Evolutionary conservation across 2,329 filamentous ascomycete genomes (phyloP), one percentile per base, ranked within the genome.

Genomic region (Penicillium sp.): DNA sequence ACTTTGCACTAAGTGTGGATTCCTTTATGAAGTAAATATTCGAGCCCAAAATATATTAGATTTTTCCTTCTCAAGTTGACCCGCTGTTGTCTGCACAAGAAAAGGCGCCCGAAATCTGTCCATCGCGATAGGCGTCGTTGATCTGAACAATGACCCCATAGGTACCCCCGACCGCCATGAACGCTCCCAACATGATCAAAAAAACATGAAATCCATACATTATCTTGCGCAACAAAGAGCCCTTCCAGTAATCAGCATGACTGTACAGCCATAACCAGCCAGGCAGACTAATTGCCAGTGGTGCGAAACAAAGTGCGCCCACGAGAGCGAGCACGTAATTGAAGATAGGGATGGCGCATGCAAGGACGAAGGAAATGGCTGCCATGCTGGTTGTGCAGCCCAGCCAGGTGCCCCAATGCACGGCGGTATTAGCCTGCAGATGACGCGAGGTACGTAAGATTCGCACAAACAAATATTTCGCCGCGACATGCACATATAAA

Each of bases 401-500:
- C 0, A 84, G 65, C 82, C 82, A 85, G 0, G 78, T 80, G 0
- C 62, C 68, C 82, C 82, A 84, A 61, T 85, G 82, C 0, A 80
- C 64, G 14, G 76, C 10, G 0, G 79, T 81, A 68, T 83, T 83
- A n/a, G 73, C 68, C 62, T 83, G 80, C 6, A 85, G 71, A 64
- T 85, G 82, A 3, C 58, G 65, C 1, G 81, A 80, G 58, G 81
- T 74, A 19, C 82, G 76, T 16, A 85, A 71, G 21, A 84, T 76
- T 4, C 82, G 79, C 16, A 85, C 82, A 63, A 85, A 85, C 49
- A 83, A 68, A 62, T 84, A 84, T 63, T 85, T 85, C 1, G 81
- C 78, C 1, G 78, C 79, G 21, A 69, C 68, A 44, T 72, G 81
- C 14, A 79, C 65, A 60, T 80, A 81, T 1, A 81, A 63, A 43